phyloP scores from a whole-genome alignment of 768 basidiomycete species.

The Russula virescens region DNA sequence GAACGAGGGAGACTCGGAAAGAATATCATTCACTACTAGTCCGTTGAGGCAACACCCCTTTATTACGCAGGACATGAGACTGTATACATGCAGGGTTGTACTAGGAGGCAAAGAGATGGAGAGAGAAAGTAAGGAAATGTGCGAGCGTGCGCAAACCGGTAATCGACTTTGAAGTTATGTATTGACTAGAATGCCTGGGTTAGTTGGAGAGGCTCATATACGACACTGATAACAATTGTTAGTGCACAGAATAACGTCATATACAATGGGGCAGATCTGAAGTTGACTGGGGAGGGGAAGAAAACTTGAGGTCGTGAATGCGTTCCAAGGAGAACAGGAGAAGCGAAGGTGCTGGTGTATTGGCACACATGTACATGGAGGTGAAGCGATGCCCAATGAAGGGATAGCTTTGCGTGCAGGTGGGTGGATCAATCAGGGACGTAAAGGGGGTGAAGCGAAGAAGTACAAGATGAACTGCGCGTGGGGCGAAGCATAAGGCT shows the following conservation, averaged over 20 bases:
- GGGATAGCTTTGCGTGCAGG: constrained; percentile 62
- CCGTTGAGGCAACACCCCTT: too few relatives aligned
- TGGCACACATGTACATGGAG: constrained; percentile 44
- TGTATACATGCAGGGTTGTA: too few relatives aligned
- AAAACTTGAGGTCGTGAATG: constrained; percentile 21
- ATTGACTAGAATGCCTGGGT: too few relatives aligned
- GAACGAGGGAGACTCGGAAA: too few relatives aligned
- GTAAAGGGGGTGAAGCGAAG: constrained; percentile 26
- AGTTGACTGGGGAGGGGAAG: constrained; percentile 19
- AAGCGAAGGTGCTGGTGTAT: constrained; percentile 60
- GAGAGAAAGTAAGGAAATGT: too few relatives aligned
- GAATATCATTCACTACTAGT: too few relatives aligned
- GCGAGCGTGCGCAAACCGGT: too few relatives aligned
- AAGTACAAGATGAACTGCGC: constrained; percentile 48
- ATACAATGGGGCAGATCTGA: constrained; percentile 9
- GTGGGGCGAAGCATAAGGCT: constrained; percentile 46
- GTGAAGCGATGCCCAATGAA: constrained; percentile 77
- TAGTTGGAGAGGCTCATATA: too few relatives aligned
- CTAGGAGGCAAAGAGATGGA: too few relatives aligned
- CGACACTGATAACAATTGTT: constrained; percentile 25
- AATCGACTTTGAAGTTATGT: too few relatives aligned
- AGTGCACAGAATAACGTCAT: constrained; percentile 22
- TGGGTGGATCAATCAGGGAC: constrained; percentile 47
- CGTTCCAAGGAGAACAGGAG: constrained; percentile 30
- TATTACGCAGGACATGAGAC: too few relatives aligned